Evolutionary conservation across 1,284 basidiomycete species (phyloP).

Genomic region (Hemileia vastatrix): DNA sequence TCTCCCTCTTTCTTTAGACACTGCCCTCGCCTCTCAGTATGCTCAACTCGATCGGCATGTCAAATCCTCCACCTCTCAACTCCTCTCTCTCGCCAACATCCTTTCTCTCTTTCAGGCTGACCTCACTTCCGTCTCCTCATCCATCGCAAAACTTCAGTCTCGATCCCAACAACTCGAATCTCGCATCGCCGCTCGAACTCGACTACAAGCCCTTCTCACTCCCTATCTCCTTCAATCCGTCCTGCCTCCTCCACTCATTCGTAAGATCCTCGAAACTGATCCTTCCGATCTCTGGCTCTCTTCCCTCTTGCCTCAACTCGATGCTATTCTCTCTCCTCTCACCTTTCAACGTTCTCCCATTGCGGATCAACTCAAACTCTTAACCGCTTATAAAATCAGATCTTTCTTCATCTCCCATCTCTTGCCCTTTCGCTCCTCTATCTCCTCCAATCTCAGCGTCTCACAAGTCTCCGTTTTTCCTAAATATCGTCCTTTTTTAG

Average conservation of each 20-base stretch:
- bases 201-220: constrained; percentile 45
- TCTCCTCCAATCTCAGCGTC: constrained; percentile 86
- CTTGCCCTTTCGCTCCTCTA: constrained; percentile 66
- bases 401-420: constrained; percentile 73
- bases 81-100: constrained; percentile 77
- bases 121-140: constrained; percentile 81
- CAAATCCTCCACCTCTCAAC: constrained; percentile 47
- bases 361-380: constrained; percentile 5
- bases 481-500: constrained; percentile 72
- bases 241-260: constrained; percentile 5
- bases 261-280: background rate
- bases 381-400: constrained; percentile 60
- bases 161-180: constrained; percentile 81
- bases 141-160: constrained; percentile 84
- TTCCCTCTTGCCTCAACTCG: background rate
- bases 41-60: constrained; percentile 17
- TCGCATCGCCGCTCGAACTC: constrained; percentile 68
- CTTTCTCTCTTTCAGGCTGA: constrained; percentile 91
- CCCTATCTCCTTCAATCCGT: background rate
- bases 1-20: constrained; percentile 3
- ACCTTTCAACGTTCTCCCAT: background rate
- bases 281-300: constrained; percentile 2
- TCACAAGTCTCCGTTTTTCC: constrained; percentile 78
- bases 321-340: constrained; percentile 17
- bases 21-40: background rate